A percentile compares a stretch with the other conserved stretches of the same genome.
Evolutionary conservation across 805 yeast species (phyloP).

Genomic region (Tetrapisispora namnaoensis): DNA sequence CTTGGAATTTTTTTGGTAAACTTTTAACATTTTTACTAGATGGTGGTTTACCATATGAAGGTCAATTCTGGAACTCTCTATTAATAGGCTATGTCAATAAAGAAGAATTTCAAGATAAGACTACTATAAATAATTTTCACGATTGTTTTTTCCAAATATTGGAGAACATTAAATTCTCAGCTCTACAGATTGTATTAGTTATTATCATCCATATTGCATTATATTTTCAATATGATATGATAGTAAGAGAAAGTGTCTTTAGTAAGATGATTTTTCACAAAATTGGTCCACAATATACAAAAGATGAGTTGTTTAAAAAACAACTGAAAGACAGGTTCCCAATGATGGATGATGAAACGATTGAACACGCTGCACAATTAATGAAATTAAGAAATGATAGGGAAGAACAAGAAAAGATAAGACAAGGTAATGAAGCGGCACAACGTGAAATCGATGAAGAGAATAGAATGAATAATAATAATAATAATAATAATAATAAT

Average conservation of each 20-base stretch:
- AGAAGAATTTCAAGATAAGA: conserved; percentile 4
- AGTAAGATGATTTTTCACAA: conserved; percentile 44
- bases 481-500: not conserved
- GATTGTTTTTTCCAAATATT: conserved; percentile 10
- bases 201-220: conserved; percentile 37
- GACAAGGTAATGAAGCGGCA: conserved; percentile 5
- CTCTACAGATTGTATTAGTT: conserved; percentile 32
- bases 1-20: conserved; percentile 47
- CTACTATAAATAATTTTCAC: not conserved
- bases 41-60: conserved; percentile 37
- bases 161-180: conserved; percentile 20
- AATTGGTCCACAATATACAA: conserved; percentile 40
- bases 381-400: conserved; percentile 24
- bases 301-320: conserved; percentile 20
- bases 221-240: conserved; percentile 60
- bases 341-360: conserved; percentile 25
- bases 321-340: conserved; percentile 26
- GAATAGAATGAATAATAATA: conserved; percentile 7
- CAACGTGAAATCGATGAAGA: conserved; percentile 9
- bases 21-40: conserved; percentile 49
- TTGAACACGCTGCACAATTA: conserved; percentile 20
- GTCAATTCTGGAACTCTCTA: conserved; percentile 12
- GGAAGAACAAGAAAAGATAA: conserved; percentile 6
- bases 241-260: conserved; percentile 61
- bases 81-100: conserved; percentile 12